These are phyloP conservation scores for Nicotiana knightiana DNA, from an alignment of 257 asterid genomes.

Conservation along the genomic window DNA sequence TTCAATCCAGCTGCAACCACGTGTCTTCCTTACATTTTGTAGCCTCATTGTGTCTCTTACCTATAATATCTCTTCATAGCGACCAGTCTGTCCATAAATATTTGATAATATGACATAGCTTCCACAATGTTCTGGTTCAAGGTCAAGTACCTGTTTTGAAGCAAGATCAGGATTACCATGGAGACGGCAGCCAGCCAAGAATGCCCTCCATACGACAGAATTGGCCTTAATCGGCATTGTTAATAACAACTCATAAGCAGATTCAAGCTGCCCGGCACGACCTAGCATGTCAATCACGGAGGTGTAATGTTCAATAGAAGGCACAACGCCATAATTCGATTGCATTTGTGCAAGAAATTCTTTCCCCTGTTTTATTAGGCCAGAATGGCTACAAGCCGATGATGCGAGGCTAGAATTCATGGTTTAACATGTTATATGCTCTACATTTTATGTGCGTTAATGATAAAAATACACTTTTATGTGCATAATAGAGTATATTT, in stretches of 20 bases:
- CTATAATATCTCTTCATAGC: conserved; percentile 59
- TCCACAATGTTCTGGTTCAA: conserved; percentile 73
- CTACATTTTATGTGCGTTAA: too few species aligned
- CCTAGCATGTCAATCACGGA: conserved; percentile 89
- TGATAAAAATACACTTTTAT: too few species aligned
- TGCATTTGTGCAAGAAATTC: conserved; percentile 56
- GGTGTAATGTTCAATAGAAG: conserved; percentile 63
- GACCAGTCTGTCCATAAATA: conserved; percentile 68
- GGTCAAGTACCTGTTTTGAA: conserved; percentile 35
- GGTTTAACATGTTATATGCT: too few species aligned
- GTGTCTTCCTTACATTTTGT: conserved; percentile 70
- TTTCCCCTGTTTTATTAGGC: conserved; percentile 48
- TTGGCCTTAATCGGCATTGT: conserved; percentile 58
- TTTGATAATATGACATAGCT: conserved; percentile 71
- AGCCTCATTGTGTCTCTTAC: conserved; percentile 62
- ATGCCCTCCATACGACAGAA: conserved; percentile 74
- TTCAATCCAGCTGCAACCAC: conserved; percentile 93
- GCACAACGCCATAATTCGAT: conserved; percentile 45
- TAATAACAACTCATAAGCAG: conserved; percentile 56
- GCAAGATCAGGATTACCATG: conserved; percentile 37
- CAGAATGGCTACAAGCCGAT: conserved; percentile 81
- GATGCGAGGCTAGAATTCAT: too few species aligned
- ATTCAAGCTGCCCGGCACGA: conserved; percentile 63
- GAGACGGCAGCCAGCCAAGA: conserved; percentile 65
- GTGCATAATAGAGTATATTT: too few species aligned